Base-by-base conservation (phyloP, 2,329 filamentous ascomycete genomes). In the Elsinoe batatas region DNA sequence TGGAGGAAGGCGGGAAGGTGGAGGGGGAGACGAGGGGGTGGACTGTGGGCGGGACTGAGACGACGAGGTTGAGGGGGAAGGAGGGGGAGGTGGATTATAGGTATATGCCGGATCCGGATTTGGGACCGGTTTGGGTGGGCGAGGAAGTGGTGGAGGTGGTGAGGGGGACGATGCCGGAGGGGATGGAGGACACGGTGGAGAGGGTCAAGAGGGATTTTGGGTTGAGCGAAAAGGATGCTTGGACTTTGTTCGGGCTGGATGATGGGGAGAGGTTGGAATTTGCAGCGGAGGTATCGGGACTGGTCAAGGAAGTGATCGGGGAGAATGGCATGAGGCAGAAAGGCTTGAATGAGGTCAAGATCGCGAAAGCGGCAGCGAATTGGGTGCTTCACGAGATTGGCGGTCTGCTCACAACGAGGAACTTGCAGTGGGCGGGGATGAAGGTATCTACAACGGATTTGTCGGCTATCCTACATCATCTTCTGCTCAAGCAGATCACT, bases 51-150 rank as follows among this genome's bases (percentile, higher is more conserved):
- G 85, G 83, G 60, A 89, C 82, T 3, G 85, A 90, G 67, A 97
- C 93, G 3, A 83, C 82, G 57, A 80, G 85, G 38, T 74, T 98
- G 42, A 81, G 93, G 64, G 89, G 89, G 22, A 98, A 98, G 69
- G 93, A 97, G 69, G 93, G 93, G 47, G 91, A 95, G 66, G 90
- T 97, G 5, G 93, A 98, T 69, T 98, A 98, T 70, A 80, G 93
- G 40, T 98, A 98, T 67, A 97, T 98, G 91, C 91, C 93, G 0
- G 93, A 98, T 68, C 88, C 93, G 4, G 93, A 98, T 67, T 77
- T 98, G 12, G 79, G 81, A 0, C 89, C 93, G 1, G 76, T 98
- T 1, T 67, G 90, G 2, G 85, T 98, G 58, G 83, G 83, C 6
- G 66, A 73, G 58, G 83, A 87, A 57, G 75, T 97, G 0, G 74